Evolutionary conservation across 2,329 filamentous ascomycete genomes (phyloP).

Genomic region (Nannizziopsis barbatae): DNA sequence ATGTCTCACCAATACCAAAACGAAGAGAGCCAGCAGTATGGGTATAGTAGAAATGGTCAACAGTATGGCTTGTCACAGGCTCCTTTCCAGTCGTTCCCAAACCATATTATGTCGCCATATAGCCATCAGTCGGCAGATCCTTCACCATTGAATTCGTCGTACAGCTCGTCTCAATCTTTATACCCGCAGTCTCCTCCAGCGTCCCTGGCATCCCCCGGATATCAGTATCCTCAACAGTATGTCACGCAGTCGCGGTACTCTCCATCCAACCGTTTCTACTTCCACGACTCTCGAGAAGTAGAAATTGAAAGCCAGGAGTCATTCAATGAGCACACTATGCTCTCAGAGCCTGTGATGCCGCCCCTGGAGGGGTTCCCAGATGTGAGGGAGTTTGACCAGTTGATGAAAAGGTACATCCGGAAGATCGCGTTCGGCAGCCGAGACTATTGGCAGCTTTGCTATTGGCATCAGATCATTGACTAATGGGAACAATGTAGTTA

Average conservation of each 20-base stretch:
- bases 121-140: slow-evolving; percentile 25
- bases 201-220: slow-evolving; percentile 14
- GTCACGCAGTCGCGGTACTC: slow-evolving; percentile 25
- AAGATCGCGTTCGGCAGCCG: neutral
- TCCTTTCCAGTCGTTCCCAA: slow-evolving; percentile 27
- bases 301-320: slow-evolving; percentile 38
- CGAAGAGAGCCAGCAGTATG: slow-evolving; percentile 20
- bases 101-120: slow-evolving; percentile 29
- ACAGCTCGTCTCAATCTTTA: slow-evolving; percentile 25
- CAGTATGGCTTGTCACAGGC: slow-evolving; percentile 21
- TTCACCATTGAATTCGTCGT: slow-evolving; percentile 24
- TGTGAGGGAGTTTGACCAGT: slow-evolving; percentile 36
- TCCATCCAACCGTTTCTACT: slow-evolving; percentile 25
- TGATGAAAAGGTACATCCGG: slow-evolving; percentile 34
- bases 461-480: neutral
- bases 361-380: slow-evolving; percentile 36
- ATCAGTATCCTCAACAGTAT: slow-evolving; percentile 28
- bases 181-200: slow-evolving; percentile 20
- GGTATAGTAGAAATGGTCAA: slow-evolving; percentile 16
- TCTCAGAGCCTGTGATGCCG: slow-evolving; percentile 36
- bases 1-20: slow-evolving; percentile 23
- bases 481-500: slow-evolving; percentile 27
- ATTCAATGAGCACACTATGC: slow-evolving; percentile 33
- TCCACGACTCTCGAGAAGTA: slow-evolving; percentile 28
- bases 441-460: too few species aligned